Evolutionary conservation across 306 rosid species (phyloP).

Genomic region (Hippophae tibetana): DNA sequence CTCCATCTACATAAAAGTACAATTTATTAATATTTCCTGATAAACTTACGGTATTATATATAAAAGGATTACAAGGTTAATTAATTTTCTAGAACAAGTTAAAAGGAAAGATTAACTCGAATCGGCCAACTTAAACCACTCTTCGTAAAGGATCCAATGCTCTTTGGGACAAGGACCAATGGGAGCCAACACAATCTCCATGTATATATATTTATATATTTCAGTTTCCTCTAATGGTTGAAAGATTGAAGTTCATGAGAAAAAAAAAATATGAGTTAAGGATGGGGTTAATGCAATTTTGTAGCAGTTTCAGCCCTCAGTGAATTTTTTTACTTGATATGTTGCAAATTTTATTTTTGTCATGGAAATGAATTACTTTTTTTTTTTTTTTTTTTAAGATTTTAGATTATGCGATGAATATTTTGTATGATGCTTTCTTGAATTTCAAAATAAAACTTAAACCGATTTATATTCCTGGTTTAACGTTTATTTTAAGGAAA

Average conservation of each 20-base stretch:
- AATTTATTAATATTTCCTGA: background rate
- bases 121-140: slow-evolving; percentile 80
- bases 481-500: too few relatives aligned
- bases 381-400: background rate
- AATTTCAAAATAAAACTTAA: too few relatives aligned
- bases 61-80: background rate
- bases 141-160: slow-evolving; percentile 47
- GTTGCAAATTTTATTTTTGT: background rate
- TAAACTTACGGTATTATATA: background rate
- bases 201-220: slow-evolving; percentile 5
- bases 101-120: slow-evolving; percentile 37
- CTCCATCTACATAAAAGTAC: slow-evolving; percentile 39
- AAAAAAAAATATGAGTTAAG: background rate
- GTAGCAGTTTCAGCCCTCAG: slow-evolving; percentile 28
- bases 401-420: too few relatives aligned
- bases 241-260: background rate
- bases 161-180: slow-evolving; percentile 41
- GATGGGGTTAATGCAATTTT: background rate
- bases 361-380: background rate
- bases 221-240: slow-evolving; percentile 2
- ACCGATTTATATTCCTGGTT: too few relatives aligned
- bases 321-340: too few relatives aligned
- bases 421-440: too few relatives aligned
- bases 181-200: slow-evolving; percentile 45
- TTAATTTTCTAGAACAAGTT: background rate